Conservation (phyloP, 306 rosid species). For the Arachis hypogaea region DNA sequence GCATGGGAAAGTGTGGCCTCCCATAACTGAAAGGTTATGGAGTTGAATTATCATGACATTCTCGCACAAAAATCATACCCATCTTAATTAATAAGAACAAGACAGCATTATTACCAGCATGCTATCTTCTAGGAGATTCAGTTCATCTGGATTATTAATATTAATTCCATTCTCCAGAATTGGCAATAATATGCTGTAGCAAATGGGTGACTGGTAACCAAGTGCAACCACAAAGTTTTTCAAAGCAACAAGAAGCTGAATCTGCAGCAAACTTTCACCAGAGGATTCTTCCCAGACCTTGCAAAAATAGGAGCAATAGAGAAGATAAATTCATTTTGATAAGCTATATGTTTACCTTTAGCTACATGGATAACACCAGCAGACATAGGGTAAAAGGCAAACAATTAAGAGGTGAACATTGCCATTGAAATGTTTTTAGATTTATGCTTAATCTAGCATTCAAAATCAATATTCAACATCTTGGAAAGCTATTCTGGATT, state of each 20-base stretch:
- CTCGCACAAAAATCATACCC: slow-evolving; percentile 12
- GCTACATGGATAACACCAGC: slow-evolving; percentile 27
- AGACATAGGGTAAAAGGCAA: slow-evolving; percentile 31
- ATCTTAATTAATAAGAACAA: slow-evolving; percentile 20
- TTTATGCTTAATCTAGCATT: slow-evolving; percentile 3
- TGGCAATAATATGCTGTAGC: slow-evolving; percentile 83
- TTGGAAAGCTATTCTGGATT: background rate
- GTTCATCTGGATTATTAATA: slow-evolving; percentile 86
- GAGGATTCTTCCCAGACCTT: slow-evolving; percentile 96
- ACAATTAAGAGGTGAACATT: slow-evolving; percentile 26
- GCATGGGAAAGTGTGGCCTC: slow-evolving; percentile 95
- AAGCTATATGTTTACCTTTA: slow-evolving; percentile 23
- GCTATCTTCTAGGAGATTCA: slow-evolving; percentile 95
- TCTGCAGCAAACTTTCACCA: slow-evolving; percentile 93
- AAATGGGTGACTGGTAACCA: slow-evolving; percentile 80
- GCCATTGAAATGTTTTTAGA: background rate
- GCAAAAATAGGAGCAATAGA: slow-evolving; percentile 35
- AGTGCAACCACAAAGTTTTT: slow-evolving; percentile 89
- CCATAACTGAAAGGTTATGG: slow-evolving; percentile 79
- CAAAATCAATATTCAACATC: slow-evolving; percentile 31
- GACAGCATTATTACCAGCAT: slow-evolving; percentile 74
- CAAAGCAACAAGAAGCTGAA: slow-evolving; percentile 92
- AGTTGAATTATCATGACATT: slow-evolving; percentile 33
- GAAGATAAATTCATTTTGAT: slow-evolving; percentile 12
- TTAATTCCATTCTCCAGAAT: slow-evolving; percentile 84